phyloP scores from a whole-genome alignment of 345 rosid species.

The Eucalyptus pauciflora region DNA sequence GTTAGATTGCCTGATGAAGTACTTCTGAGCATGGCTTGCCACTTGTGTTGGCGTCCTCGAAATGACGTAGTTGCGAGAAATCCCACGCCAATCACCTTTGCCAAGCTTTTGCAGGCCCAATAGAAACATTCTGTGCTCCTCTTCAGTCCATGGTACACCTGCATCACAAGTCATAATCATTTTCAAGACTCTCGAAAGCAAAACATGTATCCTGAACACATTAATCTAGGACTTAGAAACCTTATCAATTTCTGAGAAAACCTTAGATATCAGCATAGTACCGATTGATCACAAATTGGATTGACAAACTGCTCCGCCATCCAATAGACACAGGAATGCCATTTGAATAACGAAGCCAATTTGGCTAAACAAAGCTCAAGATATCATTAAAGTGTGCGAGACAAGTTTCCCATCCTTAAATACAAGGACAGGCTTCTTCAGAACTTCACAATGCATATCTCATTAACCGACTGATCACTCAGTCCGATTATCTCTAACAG shows the following conservation, averaged over 20 bases:
- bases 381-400: background rate
- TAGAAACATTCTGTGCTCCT: constrained; percentile 93
- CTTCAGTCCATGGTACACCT: constrained; percentile 99
- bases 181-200: background rate
- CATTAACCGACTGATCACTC: background rate
- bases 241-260: background rate
- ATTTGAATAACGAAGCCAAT: background rate
- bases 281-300: background rate
- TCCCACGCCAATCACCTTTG: constrained; percentile 99
- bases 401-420: background rate
- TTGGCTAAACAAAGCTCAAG: background rate
- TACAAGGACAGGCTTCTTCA: background rate
- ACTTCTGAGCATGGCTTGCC: constrained; percentile 99
- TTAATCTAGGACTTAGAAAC: background rate
- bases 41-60: constrained; percentile 98
- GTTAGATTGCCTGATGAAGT: constrained; percentile 80
- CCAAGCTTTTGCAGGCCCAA: constrained; percentile 91
- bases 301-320: background rate
- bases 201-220: background rate
- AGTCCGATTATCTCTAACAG: background rate
- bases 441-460: background rate
- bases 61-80: constrained; percentile 78
- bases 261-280: background rate
- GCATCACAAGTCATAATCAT: background rate
- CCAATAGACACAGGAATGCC: background rate